phyloP scores from a whole-genome alignment of 129 eudicot genomes.

The Escallonia herrerae region DNA sequence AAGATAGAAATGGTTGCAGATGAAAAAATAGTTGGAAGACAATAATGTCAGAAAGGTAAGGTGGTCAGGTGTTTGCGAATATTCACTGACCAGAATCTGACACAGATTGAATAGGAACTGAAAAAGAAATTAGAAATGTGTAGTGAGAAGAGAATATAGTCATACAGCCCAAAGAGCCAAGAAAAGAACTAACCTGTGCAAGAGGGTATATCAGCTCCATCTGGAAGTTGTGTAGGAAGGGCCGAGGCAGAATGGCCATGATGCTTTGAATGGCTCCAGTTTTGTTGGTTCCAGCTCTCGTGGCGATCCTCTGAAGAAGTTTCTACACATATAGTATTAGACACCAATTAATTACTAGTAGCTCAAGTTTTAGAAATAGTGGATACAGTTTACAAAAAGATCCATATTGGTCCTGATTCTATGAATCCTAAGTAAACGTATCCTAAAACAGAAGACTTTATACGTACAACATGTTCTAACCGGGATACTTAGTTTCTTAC shows the following conservation, averaged over 20 bases:
- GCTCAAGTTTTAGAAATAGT: neutral
- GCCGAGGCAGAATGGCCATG: conserved; percentile 30
- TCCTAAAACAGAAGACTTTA: neutral
- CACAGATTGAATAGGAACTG: no score
- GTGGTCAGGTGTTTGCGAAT: neutral
- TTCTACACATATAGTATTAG: conserved; percentile 27
- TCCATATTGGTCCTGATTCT: neutral
- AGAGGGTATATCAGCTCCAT: conserved; percentile 79
- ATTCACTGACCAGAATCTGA: no score
- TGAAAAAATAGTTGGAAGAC: neutral
- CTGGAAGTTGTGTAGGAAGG: conserved; percentile 79
- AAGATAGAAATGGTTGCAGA: neutral
- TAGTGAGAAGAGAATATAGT: neutral
- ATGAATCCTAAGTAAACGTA: neutral
- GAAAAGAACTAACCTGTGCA: conserved; percentile 56
- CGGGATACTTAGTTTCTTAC: no score
- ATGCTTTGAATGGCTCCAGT: conserved; percentile 38
- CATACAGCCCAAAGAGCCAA: neutral
- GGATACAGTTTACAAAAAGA: neutral
- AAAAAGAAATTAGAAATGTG: neutral
- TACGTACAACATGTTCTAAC: neutral
- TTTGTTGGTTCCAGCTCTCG: conserved; percentile 47
- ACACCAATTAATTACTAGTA: neutral
- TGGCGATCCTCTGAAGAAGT: conserved; percentile 40
- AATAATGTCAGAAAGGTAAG: no score